Evolutionary conservation across 768 basidiomycete genomes (phyloP).

Genomic region (Phaffia tasmanica): DNA sequence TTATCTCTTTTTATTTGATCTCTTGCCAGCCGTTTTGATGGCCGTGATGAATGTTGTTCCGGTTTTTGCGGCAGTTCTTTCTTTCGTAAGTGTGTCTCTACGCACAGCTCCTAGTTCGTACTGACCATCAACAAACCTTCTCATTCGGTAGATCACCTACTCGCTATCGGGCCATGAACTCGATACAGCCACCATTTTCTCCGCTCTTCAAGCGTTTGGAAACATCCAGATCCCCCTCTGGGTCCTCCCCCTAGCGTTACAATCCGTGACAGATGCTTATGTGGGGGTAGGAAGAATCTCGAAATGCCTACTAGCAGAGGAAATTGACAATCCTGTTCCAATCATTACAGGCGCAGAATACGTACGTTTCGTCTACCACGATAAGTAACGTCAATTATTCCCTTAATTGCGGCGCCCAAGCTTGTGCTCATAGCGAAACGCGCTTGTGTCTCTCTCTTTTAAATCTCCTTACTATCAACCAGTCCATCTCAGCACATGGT

Average conservation of each 20-base stretch:
- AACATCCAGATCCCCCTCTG: slow-evolving; percentile 45
- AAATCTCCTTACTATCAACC: too few relatives aligned
- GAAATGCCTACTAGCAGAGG: slow-evolving; percentile 43
- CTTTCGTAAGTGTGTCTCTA: slow-evolving; percentile 36
- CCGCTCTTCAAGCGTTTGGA: slow-evolving; percentile 51
- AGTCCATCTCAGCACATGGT: slow-evolving; percentile 40
- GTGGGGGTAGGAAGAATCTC: slow-evolving; percentile 47
- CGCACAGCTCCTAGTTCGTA: too few relatives aligned
- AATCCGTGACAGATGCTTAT: slow-evolving; percentile 44
- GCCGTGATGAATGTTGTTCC: slow-evolving; percentile 42
- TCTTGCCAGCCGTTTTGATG: not conserved
- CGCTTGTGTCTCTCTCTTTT: too few relatives aligned
- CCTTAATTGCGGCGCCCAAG: slow-evolving; percentile 5
- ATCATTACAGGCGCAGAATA: slow-evolving; percentile 39
- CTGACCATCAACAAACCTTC: too few relatives aligned
- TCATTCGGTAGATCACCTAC: slow-evolving; percentile 50
- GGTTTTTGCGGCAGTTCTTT: slow-evolving; percentile 36
- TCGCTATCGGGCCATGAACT: slow-evolving; percentile 49
- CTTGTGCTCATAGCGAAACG: slow-evolving; percentile 41
- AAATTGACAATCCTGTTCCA: slow-evolving; percentile 39
- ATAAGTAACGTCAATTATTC: too few relatives aligned
- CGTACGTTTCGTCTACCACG: not conserved
- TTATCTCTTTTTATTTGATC: not conserved
- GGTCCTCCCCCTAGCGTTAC: slow-evolving; percentile 49
- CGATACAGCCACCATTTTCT: slow-evolving; percentile 49